These are phyloP conservation scores for Knoxia roxburghii DNA, from an alignment of 257 asterid species.

Conservation along the genomic window DNA sequence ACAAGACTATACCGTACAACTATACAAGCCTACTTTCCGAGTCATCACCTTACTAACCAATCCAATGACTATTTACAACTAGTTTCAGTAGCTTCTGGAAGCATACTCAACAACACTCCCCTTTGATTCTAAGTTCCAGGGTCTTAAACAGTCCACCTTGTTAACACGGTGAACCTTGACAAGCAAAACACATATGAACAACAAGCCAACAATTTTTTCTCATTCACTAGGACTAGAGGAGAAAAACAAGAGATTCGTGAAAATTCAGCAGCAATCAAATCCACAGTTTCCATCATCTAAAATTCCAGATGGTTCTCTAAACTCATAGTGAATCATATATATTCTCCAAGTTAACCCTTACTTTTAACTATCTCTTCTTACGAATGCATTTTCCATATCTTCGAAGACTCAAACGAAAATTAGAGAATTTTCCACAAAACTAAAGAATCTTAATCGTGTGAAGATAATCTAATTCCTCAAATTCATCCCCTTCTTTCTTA, in stretches of 20 bases:
- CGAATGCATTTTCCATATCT: neutral
- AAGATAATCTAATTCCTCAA: too few relatives aligned
- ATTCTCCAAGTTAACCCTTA: neutral
- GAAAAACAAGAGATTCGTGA: neutral
- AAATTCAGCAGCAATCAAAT: neutral
- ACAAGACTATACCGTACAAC: too few relatives aligned
- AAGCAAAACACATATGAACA: neutral
- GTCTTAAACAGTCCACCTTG: neutral
- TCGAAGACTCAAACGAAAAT: neutral
- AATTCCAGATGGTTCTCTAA: neutral
- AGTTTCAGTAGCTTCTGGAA: too few relatives aligned
- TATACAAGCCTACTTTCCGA: too few relatives aligned
- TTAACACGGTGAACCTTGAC: neutral
- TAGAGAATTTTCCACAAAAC: neutral
- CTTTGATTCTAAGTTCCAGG: neutral
- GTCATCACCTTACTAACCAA: too few relatives aligned
- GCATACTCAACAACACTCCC: too few relatives aligned
- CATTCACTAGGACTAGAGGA: neutral
- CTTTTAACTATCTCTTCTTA: neutral
- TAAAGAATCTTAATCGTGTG: neutral
- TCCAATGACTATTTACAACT: too few relatives aligned
- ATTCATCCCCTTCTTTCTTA: neutral
- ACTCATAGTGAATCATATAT: neutral
- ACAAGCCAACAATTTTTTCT: neutral
- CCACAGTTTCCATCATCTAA: constrained; percentile 1